These are phyloP conservation scores for Botryotinia convoluta DNA, from an alignment of 2,329 filamentous ascomycete species.

Conservation along the genomic window DNA sequence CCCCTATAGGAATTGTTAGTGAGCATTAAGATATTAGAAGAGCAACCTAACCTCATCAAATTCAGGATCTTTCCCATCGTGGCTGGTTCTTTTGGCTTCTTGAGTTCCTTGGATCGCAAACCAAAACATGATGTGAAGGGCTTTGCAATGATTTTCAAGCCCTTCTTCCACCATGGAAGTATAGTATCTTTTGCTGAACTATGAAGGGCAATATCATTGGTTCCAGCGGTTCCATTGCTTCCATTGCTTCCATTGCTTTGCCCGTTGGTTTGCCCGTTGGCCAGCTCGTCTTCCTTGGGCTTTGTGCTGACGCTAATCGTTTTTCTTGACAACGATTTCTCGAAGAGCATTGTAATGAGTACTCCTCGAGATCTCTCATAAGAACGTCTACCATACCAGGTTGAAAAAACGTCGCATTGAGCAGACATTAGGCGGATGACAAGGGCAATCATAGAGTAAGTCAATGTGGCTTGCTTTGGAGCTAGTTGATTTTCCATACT, in stretches of 20 bases:
- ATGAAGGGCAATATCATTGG: constrained; percentile 17
- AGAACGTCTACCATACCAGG: constrained; percentile 80
- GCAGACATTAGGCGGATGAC: constrained; percentile 57
- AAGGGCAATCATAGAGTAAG: constrained; percentile 63
- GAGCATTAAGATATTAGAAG: too few species aligned
- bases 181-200: constrained; percentile 19
- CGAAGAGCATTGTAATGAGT: constrained; percentile 80
- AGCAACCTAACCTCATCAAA: constrained; percentile 62
- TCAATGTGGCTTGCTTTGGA: constrained; percentile 56
- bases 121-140: constrained; percentile 33
- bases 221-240: constrained; percentile 20
- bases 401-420: constrained; percentile 64
- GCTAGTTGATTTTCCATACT: constrained; percentile 57
- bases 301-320: constrained; percentile 36
- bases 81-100: constrained; percentile 55
- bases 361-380: constrained; percentile 85
- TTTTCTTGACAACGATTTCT: constrained; percentile 52
- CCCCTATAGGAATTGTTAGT: constrained; percentile 28
- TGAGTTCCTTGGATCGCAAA: constrained; percentile 31
- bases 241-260: too few species aligned
- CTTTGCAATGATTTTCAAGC: constrained; percentile 26
- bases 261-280: constrained; percentile 7
- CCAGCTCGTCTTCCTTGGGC: constrained; percentile 22
- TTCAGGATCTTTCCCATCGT: constrained; percentile 91
- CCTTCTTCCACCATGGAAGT: constrained; percentile 22